Conservation (phyloP, 2,329 filamentous ascomycete genomes). For the Colletotrichum sp. region DNA sequence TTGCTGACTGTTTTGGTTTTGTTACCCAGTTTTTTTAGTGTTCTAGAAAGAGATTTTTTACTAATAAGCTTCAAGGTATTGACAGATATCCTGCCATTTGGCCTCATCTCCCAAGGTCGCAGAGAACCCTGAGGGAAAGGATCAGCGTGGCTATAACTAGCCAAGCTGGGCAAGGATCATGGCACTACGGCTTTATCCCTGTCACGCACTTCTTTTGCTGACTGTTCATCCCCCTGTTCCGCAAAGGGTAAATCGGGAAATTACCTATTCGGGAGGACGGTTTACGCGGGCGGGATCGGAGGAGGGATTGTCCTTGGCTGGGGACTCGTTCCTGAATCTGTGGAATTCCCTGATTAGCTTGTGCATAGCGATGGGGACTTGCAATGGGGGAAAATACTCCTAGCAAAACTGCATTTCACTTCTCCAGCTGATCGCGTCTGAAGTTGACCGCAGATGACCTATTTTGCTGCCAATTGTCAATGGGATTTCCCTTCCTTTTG, state of each 20-base stretch:
- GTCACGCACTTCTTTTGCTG: background rate
- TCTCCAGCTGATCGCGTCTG: background rate
- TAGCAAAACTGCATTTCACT: background rate
- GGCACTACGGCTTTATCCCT: no score
- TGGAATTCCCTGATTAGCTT: background rate
- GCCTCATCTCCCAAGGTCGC: no score
- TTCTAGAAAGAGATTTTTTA: no score
- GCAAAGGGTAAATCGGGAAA: background rate
- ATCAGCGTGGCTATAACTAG: no score
- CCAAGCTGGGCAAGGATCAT: no score
- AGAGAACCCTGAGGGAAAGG: no score
- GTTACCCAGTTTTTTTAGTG: no score
- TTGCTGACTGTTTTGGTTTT: background rate
- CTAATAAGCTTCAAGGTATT: no score
- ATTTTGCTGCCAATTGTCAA: background rate
- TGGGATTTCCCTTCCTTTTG: background rate
- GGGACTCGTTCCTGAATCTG: background rate
- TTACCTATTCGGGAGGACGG: background rate
- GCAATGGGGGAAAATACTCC: background rate
- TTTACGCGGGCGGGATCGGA: background rate
- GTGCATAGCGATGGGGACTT: background rate
- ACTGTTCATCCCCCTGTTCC: background rate
- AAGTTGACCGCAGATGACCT: background rate
- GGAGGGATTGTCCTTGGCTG: constrained; percentile 10
- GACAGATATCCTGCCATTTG: no score